These are phyloP conservation scores for Anthoceros angustus DNA, from an alignment of 225 moss, liverwort and hornwort species.

Conservation along the genomic window DNA sequence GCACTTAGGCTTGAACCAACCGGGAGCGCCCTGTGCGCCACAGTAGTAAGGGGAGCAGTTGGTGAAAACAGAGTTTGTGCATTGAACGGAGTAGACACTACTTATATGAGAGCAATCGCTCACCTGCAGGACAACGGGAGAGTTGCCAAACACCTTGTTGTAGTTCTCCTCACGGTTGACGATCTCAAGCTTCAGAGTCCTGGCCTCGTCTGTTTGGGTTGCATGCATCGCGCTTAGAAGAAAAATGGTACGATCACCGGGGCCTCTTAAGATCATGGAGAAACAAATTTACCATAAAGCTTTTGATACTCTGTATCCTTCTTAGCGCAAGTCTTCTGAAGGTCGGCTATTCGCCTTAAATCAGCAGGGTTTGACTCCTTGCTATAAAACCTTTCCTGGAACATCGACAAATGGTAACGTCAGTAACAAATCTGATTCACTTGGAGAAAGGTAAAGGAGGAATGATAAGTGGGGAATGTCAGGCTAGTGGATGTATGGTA, in stretches of 20 bases:
- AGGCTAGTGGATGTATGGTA: neutral
- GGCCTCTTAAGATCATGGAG: neutral
- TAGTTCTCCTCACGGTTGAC: slow-evolving; percentile 31
- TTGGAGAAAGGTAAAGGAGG: neutral
- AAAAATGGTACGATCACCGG: neutral
- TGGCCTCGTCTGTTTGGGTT: slow-evolving; percentile 16
- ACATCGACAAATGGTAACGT: neutral
- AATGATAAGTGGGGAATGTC: too few species aligned
- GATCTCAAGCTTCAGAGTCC: slow-evolving; percentile 23
- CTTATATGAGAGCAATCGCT: neutral
- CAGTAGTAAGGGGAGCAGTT: too few species aligned
- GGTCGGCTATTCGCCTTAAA: slow-evolving; percentile 20
- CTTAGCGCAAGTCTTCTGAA: slow-evolving; percentile 19
- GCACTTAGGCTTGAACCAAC: neutral
- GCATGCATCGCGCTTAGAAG: neutral
- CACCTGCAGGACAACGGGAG: slow-evolving; percentile 26
- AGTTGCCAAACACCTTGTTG: slow-evolving; percentile 28
- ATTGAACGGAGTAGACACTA: neutral
- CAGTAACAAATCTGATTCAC: neutral
- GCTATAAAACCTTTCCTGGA: slow-evolving; percentile 26
- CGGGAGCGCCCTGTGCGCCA: neutral
- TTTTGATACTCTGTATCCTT: slow-evolving; percentile 22
- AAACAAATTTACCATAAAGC: slow-evolving; percentile 14
- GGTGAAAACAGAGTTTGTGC: too few species aligned
- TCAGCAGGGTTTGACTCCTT: slow-evolving; percentile 30